Evolutionary conservation across 179 eudicot species (phyloP), one percentile per base, ranked within the genome.

Genomic region (Corrigiola litoralis): DNA sequence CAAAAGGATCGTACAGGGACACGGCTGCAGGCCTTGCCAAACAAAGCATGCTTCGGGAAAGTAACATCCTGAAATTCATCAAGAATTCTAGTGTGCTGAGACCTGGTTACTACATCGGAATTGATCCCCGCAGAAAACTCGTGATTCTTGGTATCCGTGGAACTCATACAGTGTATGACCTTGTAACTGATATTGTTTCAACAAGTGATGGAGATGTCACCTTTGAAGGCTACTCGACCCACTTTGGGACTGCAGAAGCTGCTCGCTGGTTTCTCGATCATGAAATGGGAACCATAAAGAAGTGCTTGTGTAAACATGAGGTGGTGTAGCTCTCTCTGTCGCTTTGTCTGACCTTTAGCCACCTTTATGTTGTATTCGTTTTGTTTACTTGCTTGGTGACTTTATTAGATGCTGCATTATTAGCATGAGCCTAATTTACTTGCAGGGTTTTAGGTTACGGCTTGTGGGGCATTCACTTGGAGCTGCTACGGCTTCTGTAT

Each of bases 381-480:
- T 48, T 42, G 13, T 55, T 4, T 45, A 18, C 42, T 1, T 24
- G 23, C 10, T 8, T 49, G 4, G n/a, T n/a, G n/a, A n/a, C 76
- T 6, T 8, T 8, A 1, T 17, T 16, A 21, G 5, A 8, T 56
- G 33, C 36, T 45, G 42, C 33, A 45, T 47, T 62, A 44, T 53
- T 58, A 37, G 58, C 50, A 23, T 42, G 73, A 76, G 71, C 79
- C 89, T 87, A 77, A 84, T 70, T 77, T 57, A 63, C 72, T 60
- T 66, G 79, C 96, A 94, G 97, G 97, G 97, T 66, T 94, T 82
- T 82, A 94, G 87, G 87, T 82, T 94, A 68, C 82, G 99, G 84
- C 74, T 94, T 73, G 97, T 94, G 52, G 99, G 99, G 55, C 99
- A 94, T 85, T 94, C 99, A 72, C 95, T 94, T 71, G 99, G 99